Conservation (phyloP, 2,329 filamentous ascomycete genomes). For the Diaporthe caulivora region DNA sequence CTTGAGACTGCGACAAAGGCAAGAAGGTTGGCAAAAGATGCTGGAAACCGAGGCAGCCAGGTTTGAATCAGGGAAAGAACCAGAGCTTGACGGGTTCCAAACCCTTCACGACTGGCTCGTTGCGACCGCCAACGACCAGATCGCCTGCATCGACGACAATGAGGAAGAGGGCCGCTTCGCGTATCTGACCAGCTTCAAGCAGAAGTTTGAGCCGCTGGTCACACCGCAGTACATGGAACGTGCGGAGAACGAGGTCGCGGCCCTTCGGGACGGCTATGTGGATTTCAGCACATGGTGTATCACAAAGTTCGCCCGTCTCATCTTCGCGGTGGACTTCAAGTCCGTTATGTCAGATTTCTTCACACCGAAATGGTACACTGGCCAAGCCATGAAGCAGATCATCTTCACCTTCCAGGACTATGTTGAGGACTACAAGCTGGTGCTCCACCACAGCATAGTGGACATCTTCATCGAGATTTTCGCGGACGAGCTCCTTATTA, state of each 20-base stretch:
- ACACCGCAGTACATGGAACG: conserved; percentile 83
- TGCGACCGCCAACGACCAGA: conserved; percentile 97
- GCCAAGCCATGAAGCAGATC: conserved; percentile 92
- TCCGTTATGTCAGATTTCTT: conserved; percentile 90
- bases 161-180: conserved; percentile 80
- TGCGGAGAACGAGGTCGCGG: conserved; percentile 78
- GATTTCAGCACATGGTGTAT: conserved; percentile 96
- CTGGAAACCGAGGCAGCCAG: conserved; percentile 86
- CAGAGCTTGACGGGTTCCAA: conserved; percentile 77
- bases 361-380: conserved; percentile 88
- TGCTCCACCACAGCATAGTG: conserved; percentile 86
- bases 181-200: conserved; percentile 88
- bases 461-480: conserved; percentile 96
- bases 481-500: conserved; percentile 88
- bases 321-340: conserved; percentile 92
- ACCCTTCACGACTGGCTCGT: conserved; percentile 95
- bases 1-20: conserved; percentile 82
- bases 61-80: conserved; percentile 70
- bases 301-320: conserved; percentile 84
- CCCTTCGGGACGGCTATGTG: conserved; percentile 90
- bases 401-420: conserved; percentile 97
- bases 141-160: conserved; percentile 96
- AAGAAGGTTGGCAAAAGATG: conserved; percentile 88
- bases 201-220: conserved; percentile 85
- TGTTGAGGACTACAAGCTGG: conserved; percentile 84